These are phyloP conservation scores for Sphagnum tenellum DNA, from an alignment of 225 moss, liverwort and hornwort genomes.

Conservation along the genomic window DNA sequence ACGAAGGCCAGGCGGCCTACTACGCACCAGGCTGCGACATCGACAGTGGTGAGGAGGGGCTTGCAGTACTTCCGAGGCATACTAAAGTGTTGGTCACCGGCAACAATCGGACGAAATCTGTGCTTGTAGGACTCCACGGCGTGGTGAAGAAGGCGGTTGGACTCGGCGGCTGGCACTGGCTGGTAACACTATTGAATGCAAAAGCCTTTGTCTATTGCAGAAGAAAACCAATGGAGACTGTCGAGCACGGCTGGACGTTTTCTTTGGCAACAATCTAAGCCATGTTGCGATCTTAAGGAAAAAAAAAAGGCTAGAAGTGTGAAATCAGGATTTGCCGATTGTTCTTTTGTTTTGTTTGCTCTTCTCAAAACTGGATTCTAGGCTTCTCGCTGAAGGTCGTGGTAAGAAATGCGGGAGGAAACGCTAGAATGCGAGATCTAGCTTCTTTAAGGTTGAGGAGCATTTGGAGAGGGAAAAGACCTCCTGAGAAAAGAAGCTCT, in stretches of 20 bases:
- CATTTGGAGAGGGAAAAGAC: too few species aligned
- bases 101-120: conserved; percentile 60
- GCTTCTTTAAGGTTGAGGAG: too few species aligned
- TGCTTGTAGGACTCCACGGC: conserved; percentile 54
- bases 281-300: not conserved
- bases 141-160: conserved; percentile 64
- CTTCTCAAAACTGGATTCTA: too few species aligned
- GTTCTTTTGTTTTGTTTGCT: not conserved
- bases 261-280: too few species aligned
- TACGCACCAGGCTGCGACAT: conserved; percentile 18
- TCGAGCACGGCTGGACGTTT: too few species aligned
- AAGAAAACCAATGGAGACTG: too few species aligned
- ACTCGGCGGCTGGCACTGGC: conserved; percentile 69
- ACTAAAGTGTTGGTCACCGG: conserved; percentile 60
- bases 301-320: not conserved
- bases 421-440: too few species aligned
- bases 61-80: conserved; percentile 48
- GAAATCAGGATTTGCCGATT: not conserved
- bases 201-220: too few species aligned
- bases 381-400: too few species aligned
- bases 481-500: too few species aligned
- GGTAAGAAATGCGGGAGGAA: too few species aligned
- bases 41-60: conserved; percentile 52
- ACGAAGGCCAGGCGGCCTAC: conserved; percentile 52
- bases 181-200: conserved; percentile 17